phyloP scores from a whole-genome alignment of 148 eudicot species.

The Vaccinium myrtillus region DNA sequence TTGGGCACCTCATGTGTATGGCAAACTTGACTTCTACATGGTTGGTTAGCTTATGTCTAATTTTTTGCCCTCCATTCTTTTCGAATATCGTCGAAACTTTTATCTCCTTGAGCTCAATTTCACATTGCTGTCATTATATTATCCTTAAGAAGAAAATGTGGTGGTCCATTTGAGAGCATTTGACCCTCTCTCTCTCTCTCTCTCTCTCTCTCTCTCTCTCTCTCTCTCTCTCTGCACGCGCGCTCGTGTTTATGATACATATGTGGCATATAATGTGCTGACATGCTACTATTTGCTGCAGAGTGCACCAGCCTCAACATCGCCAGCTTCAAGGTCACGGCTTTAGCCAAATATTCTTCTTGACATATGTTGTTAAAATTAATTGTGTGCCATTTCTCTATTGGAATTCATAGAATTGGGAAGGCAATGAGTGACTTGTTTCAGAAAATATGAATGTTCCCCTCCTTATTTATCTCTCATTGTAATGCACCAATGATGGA shows the following conservation, averaged over 20 bases:
- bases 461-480: not conserved
- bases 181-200: not conserved
- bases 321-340: slow-evolving; percentile 57
- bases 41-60: too few relatives aligned
- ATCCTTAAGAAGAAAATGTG: too few relatives aligned
- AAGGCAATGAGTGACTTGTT: not conserved
- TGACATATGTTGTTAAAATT: not conserved
- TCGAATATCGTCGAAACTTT: too few relatives aligned
- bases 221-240: too few relatives aligned
- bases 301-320: slow-evolving; percentile 62
- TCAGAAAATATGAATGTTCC: not conserved
- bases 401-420: not conserved
- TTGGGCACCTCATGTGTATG: too few relatives aligned
- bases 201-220: not conserved
- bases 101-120: too few relatives aligned
- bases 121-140: too few relatives aligned
- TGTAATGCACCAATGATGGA: too few relatives aligned
- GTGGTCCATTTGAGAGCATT: too few relatives aligned
- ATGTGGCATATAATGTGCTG: not conserved
- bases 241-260: not conserved
- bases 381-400: not conserved
- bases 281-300: slow-evolving; percentile 31
- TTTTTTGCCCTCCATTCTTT: too few relatives aligned
- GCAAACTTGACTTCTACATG: too few relatives aligned
- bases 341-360: slow-evolving; percentile 37